These are phyloP conservation scores for Setaria viridis DNA, from an alignment of 202 grass and related monocot species.

Conservation along the genomic window DNA sequence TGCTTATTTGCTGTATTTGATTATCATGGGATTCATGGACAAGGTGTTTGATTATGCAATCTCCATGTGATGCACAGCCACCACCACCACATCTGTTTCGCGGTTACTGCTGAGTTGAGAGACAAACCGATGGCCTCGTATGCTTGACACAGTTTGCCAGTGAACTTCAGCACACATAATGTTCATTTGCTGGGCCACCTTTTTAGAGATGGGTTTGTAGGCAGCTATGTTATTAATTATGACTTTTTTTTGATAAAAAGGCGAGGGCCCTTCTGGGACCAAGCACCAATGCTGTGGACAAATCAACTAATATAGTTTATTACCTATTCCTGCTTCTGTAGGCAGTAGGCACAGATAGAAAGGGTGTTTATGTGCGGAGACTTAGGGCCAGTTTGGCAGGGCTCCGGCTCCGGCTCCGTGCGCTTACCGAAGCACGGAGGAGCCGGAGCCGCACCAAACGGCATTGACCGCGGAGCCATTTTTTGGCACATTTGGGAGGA, in stretches of 20 bases:
- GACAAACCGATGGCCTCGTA: neutral
- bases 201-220: neutral
- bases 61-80: neutral
- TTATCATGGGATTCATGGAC: neutral
- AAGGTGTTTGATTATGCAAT: neutral
- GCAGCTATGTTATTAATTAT: neutral
- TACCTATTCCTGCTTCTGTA: neutral
- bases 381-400: no score
- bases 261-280: neutral
- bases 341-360: neutral
- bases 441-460: no score
- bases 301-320: neutral
- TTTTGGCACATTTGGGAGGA: no score
- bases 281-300: neutral
- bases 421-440: no score
- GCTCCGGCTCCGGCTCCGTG: no score
- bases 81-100: neutral
- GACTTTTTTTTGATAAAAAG: neutral
- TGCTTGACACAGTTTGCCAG: conserved; percentile 3
- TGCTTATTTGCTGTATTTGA: neutral
- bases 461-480: no score
- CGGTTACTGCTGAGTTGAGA: neutral
- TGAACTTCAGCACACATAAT: neutral
- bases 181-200: neutral
- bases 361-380: neutral